Percentiles rank a stretch among this genome's conserved stretches.
Evolutionary conservation across 2,329 filamentous ascomycete species (phyloP).

Genomic region (Apiospora saccharicola): DNA sequence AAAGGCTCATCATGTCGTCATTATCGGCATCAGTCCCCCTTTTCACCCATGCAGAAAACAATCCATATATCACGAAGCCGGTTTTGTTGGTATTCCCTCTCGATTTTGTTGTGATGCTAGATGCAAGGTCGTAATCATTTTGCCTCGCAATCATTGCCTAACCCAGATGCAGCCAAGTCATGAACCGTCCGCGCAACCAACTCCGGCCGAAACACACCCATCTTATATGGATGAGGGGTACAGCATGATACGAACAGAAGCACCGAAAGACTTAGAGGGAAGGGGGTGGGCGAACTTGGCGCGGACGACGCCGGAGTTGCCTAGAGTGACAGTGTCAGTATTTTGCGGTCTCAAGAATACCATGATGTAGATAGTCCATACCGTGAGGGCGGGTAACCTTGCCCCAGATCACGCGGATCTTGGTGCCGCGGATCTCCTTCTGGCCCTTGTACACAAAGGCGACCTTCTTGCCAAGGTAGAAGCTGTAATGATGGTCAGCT

Average conservation of each 20-base stretch:
- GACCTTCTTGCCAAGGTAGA: slow-evolving; percentile 99
- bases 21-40: slow-evolving; percentile 19
- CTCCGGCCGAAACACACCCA: slow-evolving; percentile 59
- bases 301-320: slow-evolving; percentile 97
- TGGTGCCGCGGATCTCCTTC: slow-evolving; percentile 94
- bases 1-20: slow-evolving; percentile 14
- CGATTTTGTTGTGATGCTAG: slow-evolving; percentile 45
- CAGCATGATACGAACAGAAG: slow-evolving; percentile 95
- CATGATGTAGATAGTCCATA: slow-evolving; percentile 55
- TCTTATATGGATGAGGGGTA: slow-evolving; percentile 97
- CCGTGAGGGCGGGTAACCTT: slow-evolving; percentile 96
- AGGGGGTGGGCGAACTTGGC: slow-evolving; percentile 97
- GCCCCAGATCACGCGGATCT: slow-evolving; percentile 99
- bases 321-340: slow-evolving; percentile 57
- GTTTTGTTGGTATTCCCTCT: slow-evolving; percentile 42
- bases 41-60: slow-evolving; percentile 22
- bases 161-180: slow-evolving; percentile 55
- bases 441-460: slow-evolving; percentile 98
- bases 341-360: slow-evolving; percentile 1
- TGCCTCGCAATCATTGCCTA: slow-evolving; percentile 59
- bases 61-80: slow-evolving; percentile 14
- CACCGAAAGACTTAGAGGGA: slow-evolving; percentile 94
- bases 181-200: slow-evolving; percentile 69
- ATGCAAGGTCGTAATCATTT: slow-evolving; percentile 44
- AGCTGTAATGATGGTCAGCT: slow-evolving; percentile 56